Evolutionary conservation across 768 basidiomycete species (phyloP).

Genomic region (Rhizopogon roseolus): DNA sequence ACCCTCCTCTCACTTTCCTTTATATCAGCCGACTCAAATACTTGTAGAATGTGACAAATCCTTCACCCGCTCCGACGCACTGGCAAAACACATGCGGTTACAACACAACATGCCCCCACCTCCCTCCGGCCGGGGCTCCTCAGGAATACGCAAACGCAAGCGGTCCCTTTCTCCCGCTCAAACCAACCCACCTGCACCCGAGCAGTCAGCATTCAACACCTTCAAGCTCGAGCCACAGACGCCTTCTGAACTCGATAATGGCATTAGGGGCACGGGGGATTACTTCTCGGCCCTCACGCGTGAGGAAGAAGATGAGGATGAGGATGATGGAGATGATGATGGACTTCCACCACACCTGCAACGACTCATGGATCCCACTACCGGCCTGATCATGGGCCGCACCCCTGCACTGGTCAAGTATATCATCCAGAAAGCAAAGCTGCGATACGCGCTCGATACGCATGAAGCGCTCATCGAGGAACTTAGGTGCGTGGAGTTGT

Average conservation of each 20-base stretch:
- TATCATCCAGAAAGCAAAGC: conserved; percentile 64
- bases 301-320: conserved; percentile 12
- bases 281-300: conserved; percentile 24
- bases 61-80: conserved; percentile 91
- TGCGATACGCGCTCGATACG: conserved; percentile 62
- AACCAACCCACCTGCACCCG: conserved; percentile 12
- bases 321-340: conserved; percentile 36
- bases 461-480: conserved; percentile 65
- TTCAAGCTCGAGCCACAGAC: conserved; percentile 61
- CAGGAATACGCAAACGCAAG: conserved; percentile 62
- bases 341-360: conserved; percentile 51
- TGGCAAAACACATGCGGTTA: conserved; percentile 88
- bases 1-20: no score
- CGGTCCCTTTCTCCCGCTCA: conserved; percentile 25
- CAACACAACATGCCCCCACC: conserved; percentile 80
- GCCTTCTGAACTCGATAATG: conserved; percentile 26
- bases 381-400: conserved; percentile 65
- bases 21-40: background rate
- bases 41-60: conserved; percentile 85
- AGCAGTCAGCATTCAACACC: conserved; percentile 41
- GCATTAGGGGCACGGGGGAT: conserved; percentile 24
- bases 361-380: conserved; percentile 47
- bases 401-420: conserved; percentile 71
- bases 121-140: conserved; percentile 65
- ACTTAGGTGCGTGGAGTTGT: conserved; percentile 30